Evolutionary conservation across 176 grass and related monocot species (phyloP).

Genomic region (bread wheat (Triticum aestivum)): DNA sequence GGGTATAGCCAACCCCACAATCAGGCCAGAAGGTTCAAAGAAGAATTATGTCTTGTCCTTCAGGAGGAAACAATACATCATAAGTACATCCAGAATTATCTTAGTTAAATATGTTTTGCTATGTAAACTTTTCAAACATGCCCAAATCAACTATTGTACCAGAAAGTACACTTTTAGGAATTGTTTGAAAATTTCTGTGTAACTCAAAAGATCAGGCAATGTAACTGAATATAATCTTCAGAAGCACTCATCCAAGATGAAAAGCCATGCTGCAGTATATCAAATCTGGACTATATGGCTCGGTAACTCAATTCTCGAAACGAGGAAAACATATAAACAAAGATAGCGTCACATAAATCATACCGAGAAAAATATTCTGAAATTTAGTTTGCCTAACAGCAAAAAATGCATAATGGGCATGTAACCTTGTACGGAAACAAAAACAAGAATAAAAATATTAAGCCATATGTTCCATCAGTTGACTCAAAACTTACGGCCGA

Average conservation of each 20-base stretch:
- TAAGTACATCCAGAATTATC: conserved; percentile 20
- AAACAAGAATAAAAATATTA: neutral
- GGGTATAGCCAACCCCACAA: neutral
- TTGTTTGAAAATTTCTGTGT: neutral
- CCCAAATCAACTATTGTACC: neutral
- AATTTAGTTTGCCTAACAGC: conserved; percentile 1
- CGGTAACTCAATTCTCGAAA: neutral
- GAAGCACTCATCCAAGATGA: conserved; percentile 19
- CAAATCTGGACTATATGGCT: neutral
- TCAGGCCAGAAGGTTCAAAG: conserved; percentile 43
- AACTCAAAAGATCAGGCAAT: conserved; percentile 6
- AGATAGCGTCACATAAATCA: neutral
- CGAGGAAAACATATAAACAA: neutral
- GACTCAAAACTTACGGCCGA: neutral
- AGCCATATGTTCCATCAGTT: conserved; percentile 8
- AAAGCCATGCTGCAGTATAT: neutral
- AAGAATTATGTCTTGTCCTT: conserved; percentile 46
- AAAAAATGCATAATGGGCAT: conserved; percentile 6
- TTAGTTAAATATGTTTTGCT: neutral
- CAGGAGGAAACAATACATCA: conserved; percentile 36
- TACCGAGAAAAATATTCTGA: neutral
- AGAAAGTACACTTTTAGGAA: neutral
- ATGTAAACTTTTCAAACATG: neutral
- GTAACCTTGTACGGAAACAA: neutral
- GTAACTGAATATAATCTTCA: conserved; percentile 6